These are phyloP conservation scores for Apiotrichum laibachii DNA, from an alignment of 1,284 basidiomycete species.

Conservation along the genomic window DNA sequence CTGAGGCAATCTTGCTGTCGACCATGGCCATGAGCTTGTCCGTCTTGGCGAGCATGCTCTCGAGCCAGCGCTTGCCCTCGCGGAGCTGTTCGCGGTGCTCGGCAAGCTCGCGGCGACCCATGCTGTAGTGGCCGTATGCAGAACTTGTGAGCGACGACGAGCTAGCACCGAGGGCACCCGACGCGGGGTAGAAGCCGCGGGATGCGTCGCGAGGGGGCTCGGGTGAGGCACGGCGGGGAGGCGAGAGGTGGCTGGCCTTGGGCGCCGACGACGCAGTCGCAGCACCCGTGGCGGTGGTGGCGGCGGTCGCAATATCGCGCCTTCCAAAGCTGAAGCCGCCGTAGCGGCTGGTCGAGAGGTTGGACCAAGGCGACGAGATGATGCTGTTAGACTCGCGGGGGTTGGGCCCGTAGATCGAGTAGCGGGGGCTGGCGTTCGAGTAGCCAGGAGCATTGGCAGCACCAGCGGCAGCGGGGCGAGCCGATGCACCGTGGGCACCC, in stretches of 20 bases:
- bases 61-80: conserved; percentile 51
- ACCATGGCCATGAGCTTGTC: conserved; percentile 47
- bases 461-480: not conserved
- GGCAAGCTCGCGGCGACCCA: conserved; percentile 43
- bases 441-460: not conserved
- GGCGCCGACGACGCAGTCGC: conserved; percentile 18
- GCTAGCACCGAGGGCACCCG: conserved; percentile 3
- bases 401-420: conserved; percentile 46
- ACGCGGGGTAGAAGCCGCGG: conserved; percentile 14
- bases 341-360: conserved; percentile 26
- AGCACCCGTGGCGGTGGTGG: conserved; percentile 6
- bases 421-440: conserved; percentile 23
- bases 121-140: conserved; percentile 33
- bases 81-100: conserved; percentile 51
- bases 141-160: conserved; percentile 5
- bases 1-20: conserved; percentile 39
- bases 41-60: conserved; percentile 47
- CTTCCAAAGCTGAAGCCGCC: conserved; percentile 31
- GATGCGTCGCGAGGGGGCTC: conserved; percentile 26
- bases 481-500: conserved; percentile 1
- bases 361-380: conserved; percentile 33
- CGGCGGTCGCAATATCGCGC: conserved; percentile 25
- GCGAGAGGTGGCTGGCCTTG: conserved; percentile 19
- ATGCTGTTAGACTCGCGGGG: conserved; percentile 29
- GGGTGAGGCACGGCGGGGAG: conserved; percentile 34